Evolutionary conservation across 2,329 filamentous ascomycete species (phyloP).

Genomic region (Leptographium galeiforme): DNA sequence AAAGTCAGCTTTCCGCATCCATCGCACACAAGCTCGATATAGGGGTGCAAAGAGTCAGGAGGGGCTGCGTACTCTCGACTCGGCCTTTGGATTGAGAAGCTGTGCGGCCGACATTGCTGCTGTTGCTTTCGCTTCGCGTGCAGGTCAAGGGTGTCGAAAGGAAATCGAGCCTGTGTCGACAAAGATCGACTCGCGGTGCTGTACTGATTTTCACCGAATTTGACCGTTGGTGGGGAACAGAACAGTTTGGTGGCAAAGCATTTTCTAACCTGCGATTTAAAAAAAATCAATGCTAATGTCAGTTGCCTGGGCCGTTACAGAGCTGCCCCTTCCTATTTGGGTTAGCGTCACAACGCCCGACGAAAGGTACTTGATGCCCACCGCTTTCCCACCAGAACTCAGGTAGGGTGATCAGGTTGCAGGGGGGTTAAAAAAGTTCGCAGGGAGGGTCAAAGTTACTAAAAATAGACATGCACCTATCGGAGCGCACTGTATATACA

Average conservation of each 20-base stretch:
- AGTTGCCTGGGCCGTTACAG: background rate
- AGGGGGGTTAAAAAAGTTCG: no score
- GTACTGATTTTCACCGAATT: slow-evolving; percentile 7
- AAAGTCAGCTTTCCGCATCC: slow-evolving; percentile 15
- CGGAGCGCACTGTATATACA: no score
- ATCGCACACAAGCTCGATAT: background rate
- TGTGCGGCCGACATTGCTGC: slow-evolving; percentile 86
- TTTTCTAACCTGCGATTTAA: slow-evolving; percentile 1
- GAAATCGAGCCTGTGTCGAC: background rate
- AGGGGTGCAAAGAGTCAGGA: slow-evolving; percentile 2
- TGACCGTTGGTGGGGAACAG: slow-evolving; percentile 8
- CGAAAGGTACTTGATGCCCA: background rate
- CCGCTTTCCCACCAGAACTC: no score
- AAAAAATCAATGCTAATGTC: background rate
- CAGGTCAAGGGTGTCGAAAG: background rate
- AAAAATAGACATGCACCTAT: no score
- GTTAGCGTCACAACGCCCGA: background rate
- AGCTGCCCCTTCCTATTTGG: background rate
- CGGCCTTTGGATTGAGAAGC: slow-evolving; percentile 96
- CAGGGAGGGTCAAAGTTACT: no score
- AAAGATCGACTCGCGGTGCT: background rate
- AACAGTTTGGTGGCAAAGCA: background rate
- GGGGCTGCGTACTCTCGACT: slow-evolving; percentile 65
- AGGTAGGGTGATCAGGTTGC: no score
- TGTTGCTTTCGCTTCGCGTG: background rate